Conservation (phyloP, 2,329 filamentous ascomycete genomes). For the Hypoxylon sp. region DNA sequence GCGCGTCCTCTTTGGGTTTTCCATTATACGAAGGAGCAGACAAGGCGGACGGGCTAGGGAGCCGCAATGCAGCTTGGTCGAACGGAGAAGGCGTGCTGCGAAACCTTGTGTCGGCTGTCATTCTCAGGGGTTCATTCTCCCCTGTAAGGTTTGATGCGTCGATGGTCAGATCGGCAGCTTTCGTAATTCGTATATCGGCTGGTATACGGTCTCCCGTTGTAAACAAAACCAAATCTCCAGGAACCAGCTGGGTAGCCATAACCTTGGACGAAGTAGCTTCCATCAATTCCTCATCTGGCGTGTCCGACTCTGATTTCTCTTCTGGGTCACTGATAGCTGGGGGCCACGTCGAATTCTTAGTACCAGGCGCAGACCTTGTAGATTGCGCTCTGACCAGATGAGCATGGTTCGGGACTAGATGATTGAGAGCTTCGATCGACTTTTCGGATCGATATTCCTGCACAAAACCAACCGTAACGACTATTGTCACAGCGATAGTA, state of each 20-base stretch:
- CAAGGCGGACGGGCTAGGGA: slow-evolving; percentile 59
- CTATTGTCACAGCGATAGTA: slow-evolving; percentile 94
- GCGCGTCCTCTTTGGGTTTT: slow-evolving; percentile 74
- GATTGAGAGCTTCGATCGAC: slow-evolving; percentile 93
- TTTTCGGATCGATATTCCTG: slow-evolving; percentile 99
- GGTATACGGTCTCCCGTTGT: slow-evolving; percentile 97
- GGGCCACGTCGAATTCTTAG: slow-evolving; percentile 65
- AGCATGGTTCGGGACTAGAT: slow-evolving; percentile 94
- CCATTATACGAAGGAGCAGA: slow-evolving; percentile 70
- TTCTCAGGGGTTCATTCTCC: slow-evolving; percentile 92
- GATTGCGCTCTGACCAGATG: slow-evolving; percentile 83
- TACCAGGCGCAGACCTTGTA: slow-evolving; percentile 54
- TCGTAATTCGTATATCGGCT: slow-evolving; percentile 94
- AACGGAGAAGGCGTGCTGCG: slow-evolving; percentile 51
- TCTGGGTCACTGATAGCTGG: slow-evolving; percentile 60
- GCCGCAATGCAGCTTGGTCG: slow-evolving; percentile 55
- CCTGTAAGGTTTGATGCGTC: slow-evolving; percentile 98
- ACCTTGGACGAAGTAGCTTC: slow-evolving; percentile 86
- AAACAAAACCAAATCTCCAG: slow-evolving; percentile 93
- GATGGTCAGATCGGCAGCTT: slow-evolving; percentile 89
- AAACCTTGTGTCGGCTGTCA: slow-evolving; percentile 74
- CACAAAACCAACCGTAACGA: slow-evolving; percentile 94
- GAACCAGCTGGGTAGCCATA: slow-evolving; percentile 88
- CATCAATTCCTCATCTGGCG: slow-evolving; percentile 73
- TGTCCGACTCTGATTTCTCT: slow-evolving; percentile 69